Evolutionary conservation across 306 rosid species (phyloP), one percentile per base, ranked within the genome.

Genomic region (Acmispon strigosus): DNA sequence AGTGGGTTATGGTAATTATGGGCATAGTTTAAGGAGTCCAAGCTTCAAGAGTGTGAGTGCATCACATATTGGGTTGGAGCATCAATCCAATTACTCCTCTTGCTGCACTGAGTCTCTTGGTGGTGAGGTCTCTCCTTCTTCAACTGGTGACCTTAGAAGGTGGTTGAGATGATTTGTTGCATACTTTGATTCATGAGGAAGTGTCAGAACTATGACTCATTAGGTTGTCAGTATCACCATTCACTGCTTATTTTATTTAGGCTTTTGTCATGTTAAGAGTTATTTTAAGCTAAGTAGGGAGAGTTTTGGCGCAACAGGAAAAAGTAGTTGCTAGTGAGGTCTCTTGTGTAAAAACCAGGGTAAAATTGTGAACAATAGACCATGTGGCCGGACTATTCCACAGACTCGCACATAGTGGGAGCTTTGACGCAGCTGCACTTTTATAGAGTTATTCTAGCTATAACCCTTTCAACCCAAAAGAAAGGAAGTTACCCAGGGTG

Each of bases 1-100:
- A 58, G 78, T 43, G 52, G 78, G 83, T 18, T 83, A 83, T 74
- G 96, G 88, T 72, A 80, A 83, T 47, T 84, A 86, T 69, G 90
- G 83, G 15, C 88, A 86, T 69, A 89, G 73, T 76, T 83, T 91
- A 62, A 89, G 90, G 79, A 94, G 96, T 72, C 97, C 99, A 32
- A 94, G 97, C 76, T 91, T 94, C 69, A 91, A 91, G 81, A 91
- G 97, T 74, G 88, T 87, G 37, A 69, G 69, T 81, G 90, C 75
- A 56, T 66, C 88, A 43, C 86, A 80, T 60, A 80, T 77, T 58
- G 94, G 90, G 39, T 42, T 89, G 76, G 97, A 94, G 81, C 96
- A 89, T 24, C 89, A 85, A 19, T 94, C 99, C n/a, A 94, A 87
- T 51, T 94, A 86, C 83, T 94, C 99, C 12, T 94, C 98, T 52